These are phyloP conservation scores for Cyamopsis tetragonoloba DNA, from an alignment of 306 rosid genomes.

Conservation along the genomic window DNA sequence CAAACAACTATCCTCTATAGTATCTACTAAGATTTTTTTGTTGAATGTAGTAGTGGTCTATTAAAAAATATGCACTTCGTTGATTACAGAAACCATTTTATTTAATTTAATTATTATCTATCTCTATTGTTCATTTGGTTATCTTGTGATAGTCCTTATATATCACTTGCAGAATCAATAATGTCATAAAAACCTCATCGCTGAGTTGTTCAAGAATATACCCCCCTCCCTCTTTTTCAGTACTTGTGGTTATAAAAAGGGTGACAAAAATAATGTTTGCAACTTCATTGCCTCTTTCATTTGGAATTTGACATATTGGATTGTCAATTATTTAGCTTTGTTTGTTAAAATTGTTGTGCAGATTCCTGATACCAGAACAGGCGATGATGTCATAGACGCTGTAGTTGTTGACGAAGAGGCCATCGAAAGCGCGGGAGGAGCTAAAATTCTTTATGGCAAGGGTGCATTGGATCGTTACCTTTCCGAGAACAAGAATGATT, in stretches of 20 bases:
- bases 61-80: background rate
- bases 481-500: conserved; percentile 44
- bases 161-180: background rate
- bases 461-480: conserved; percentile 72
- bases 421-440: conserved; percentile 56
- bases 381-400: conserved; percentile 70
- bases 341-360: conserved; percentile 33
- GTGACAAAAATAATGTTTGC: background rate
- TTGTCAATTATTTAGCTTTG: background rate
- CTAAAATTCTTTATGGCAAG: conserved; percentile 77
- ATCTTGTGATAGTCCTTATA: background rate
- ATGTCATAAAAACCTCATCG: background rate
- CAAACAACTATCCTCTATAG: background rate
- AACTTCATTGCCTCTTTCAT: background rate
- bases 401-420: conserved; percentile 87
- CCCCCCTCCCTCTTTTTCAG: too few relatives aligned
- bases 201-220: background rate
- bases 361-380: conserved; percentile 82
- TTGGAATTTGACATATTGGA: background rate
- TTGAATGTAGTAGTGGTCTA: background rate
- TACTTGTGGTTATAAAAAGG: background rate
- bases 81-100: background rate
- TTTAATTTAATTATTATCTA: background rate
- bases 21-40: background rate
- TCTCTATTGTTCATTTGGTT: background rate